Evolutionary conservation across 208 protist genomes (phyloP).

Genomic region (Wallacemonas sp.): DNA sequence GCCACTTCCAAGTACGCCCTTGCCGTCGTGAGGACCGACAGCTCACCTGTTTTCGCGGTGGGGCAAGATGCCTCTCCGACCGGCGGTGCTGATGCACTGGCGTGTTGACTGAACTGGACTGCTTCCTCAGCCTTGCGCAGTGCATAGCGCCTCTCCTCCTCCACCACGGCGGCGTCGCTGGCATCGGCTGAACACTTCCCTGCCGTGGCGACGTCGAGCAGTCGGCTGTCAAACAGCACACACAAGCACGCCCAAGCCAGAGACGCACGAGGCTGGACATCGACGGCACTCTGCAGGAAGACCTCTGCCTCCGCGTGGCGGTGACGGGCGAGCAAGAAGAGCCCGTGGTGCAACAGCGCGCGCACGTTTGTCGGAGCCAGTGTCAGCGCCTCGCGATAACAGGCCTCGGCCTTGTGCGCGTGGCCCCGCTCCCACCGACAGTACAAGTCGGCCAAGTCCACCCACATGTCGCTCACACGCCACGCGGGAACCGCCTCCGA

Average conservation of each 20-base stretch:
- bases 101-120: neutral
- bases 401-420: conserved; percentile 82
- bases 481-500: too few species aligned
- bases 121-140: conserved; percentile 17
- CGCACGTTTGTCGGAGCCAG: conserved; percentile 50
- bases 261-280: conserved; percentile 27
- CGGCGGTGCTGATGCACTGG: neutral
- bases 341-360: conserved; percentile 74
- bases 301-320: conserved; percentile 84
- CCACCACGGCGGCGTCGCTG: conserved; percentile 21
- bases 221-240: conserved; percentile 17
- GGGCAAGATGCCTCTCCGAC: neutral
- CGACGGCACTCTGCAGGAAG: conserved; percentile 80
- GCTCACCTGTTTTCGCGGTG: neutral
- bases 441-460: conserved; percentile 81
- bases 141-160: conserved; percentile 51
- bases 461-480: conserved; percentile 38
- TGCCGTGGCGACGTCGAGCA: conserved; percentile 54
- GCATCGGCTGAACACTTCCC: neutral
- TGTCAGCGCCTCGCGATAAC: conserved; percentile 86
- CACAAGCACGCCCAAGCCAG: conserved; percentile 64
- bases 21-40: neutral
- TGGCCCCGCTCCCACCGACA: conserved; percentile 54
- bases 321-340: conserved; percentile 75
- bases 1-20: conserved; percentile 37